Conservation (phyloP, 345 rosid genomes). For the Hibiscus mutabilis region DNA sequence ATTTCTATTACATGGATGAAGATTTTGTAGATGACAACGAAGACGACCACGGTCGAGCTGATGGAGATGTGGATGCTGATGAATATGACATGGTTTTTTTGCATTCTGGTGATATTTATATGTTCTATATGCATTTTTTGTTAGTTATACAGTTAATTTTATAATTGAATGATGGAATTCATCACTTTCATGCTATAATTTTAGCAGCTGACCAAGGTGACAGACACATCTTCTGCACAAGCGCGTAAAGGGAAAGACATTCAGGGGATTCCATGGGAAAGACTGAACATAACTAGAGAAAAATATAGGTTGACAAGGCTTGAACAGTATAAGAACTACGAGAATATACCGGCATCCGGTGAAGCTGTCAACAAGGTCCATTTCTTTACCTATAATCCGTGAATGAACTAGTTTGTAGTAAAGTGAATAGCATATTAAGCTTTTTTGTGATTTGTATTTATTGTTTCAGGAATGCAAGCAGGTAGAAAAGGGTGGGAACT, state of each 20-base stretch:
- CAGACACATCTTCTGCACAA: slow-evolving; percentile 46
- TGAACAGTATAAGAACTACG: slow-evolving; percentile 60
- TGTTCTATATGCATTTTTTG: background rate
- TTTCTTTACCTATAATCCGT: background rate
- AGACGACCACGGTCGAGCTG: slow-evolving; percentile 15
- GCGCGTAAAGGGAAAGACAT: slow-evolving; percentile 60
- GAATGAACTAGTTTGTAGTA: background rate
- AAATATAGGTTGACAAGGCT: slow-evolving; percentile 52
- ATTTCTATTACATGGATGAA: slow-evolving; percentile 22
- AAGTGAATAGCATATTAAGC: background rate
- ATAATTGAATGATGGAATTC: background rate
- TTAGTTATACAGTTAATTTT: background rate
- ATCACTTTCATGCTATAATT: background rate
- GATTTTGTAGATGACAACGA: slow-evolving; percentile 32
- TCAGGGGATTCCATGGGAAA: slow-evolving; percentile 72
- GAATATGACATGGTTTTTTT: slow-evolving; percentile 27
- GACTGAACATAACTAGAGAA: slow-evolving; percentile 44
- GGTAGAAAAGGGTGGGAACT: slow-evolving; percentile 32
- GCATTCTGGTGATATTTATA: background rate
- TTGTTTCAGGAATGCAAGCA: slow-evolving; percentile 32
- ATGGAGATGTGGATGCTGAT: slow-evolving; percentile 21
- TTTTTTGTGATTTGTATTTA: background rate
- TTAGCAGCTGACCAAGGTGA: slow-evolving; percentile 33
- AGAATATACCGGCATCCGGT: slow-evolving; percentile 40
- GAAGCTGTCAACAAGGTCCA: slow-evolving; percentile 36